Evolutionary conservation across 192 early-diverging fungal species (phyloP).

Genomic region (Coemansia sp.): DNA sequence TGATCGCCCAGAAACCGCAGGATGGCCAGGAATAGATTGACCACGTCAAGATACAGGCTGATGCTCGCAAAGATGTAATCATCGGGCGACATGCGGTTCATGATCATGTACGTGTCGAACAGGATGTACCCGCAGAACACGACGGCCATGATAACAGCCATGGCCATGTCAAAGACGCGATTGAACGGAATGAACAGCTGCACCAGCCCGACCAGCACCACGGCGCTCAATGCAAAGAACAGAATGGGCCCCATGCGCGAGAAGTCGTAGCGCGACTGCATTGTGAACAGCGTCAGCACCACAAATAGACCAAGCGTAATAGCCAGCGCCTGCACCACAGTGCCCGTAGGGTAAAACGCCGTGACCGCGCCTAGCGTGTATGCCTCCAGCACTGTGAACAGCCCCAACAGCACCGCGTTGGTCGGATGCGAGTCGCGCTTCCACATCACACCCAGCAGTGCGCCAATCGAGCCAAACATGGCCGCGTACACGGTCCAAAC

Average conservation of each 20-base stretch:
- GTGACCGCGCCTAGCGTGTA: conserved; percentile 57
- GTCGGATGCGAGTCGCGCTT: conserved; percentile 59
- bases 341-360: conserved; percentile 57
- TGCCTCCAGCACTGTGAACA: conserved; percentile 59
- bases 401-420: conserved; percentile 58
- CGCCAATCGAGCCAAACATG: conserved; percentile 49
- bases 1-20: conserved; percentile 58
- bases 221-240: conserved; percentile 57
- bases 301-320: conserved; percentile 70
- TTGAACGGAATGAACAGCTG: conserved; percentile 70
- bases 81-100: conserved; percentile 66
- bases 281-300: conserved; percentile 69
- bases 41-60: conserved; percentile 68
- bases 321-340: conserved; percentile 73
- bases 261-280: conserved; percentile 74
- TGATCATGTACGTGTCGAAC: conserved; percentile 68
- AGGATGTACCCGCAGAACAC: conserved; percentile 78
- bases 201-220: conserved; percentile 62
- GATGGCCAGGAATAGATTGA: conserved; percentile 74
- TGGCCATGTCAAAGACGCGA: conserved; percentile 51
- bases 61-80: conserved; percentile 65
- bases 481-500: conserved; percentile 58
- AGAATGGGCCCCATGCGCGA: conserved; percentile 59
- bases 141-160: conserved; percentile 58
- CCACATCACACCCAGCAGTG: conserved; percentile 53